Evolutionary conservation across 2,329 filamentous ascomycete genomes (phyloP).

Genomic region (Triangularia verruculosa): DNA sequence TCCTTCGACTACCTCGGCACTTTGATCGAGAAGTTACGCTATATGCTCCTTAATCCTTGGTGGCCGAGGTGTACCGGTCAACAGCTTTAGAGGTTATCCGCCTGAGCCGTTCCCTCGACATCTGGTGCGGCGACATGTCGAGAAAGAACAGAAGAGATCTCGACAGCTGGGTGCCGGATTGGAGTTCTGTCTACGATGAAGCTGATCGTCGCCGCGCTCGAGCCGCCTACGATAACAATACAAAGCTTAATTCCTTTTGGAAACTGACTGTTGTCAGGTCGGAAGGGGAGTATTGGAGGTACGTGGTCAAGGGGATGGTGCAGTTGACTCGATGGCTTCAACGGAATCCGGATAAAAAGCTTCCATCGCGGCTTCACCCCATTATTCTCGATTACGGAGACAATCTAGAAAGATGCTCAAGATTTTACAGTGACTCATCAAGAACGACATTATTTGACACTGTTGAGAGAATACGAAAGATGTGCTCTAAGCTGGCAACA

Average conservation of each 20-base stretch:
- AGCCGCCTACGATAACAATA: background rate
- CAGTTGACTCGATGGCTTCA: background rate
- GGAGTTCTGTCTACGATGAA: conserved; percentile 13
- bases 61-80: conserved; percentile 1
- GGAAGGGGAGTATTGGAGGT: background rate
- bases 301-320: background rate
- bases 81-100: background rate
- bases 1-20: background rate
- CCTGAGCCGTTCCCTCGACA: background rate
- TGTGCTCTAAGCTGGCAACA: background rate
- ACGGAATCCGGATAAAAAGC: background rate
- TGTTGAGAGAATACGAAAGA: background rate
- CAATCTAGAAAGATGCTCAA: background rate
- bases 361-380: background rate
- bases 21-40: background rate
- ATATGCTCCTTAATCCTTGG: background rate
- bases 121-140: conserved; percentile 9
- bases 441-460: background rate
- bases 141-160: conserved; percentile 14
- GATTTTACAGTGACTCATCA: background rate
- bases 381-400: background rate
- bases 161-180: conserved; percentile 23
- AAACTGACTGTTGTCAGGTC: background rate
- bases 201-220: background rate
- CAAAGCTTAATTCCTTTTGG: background rate